Evolutionary conservation across 495 filamentous ascomycete genomes (phyloP), one percentile per base, ranked within the genome.

Genomic region (Aspergillus asperescens): DNA sequence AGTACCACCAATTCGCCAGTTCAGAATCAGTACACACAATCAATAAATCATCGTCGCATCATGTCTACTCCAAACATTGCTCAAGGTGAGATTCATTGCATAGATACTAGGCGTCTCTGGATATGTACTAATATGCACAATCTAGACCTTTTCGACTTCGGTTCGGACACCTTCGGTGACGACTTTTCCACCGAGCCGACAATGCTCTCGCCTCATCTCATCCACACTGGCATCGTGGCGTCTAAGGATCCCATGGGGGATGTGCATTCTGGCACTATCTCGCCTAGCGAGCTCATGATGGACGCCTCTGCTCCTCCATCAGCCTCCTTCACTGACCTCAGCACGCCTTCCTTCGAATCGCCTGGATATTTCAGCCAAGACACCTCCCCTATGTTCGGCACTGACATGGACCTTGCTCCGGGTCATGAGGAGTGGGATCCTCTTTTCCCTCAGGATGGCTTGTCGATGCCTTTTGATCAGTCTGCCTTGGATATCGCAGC

Each of bases 291-390:
- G 58, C 71, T 96, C 37, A 77, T 90, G 63, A 68, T 87, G 55
- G 86, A 89, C 54, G 73, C 77, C 15, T 93, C 90, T 48, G 83
- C 89, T 24, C 89, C 90, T 32, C 88, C 89, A 48, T 95, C 91
- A 0, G 76, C 85, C 34, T 82, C 89, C 12, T 86, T 90, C 63
- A 94, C 90, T 6, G 84, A 90, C 52, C 60, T 96, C 59, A 93
- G 90, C 48, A 94, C 91, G 47, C 91, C 87, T 19, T 81, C 85
- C 32, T 83, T 82, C 66, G 87, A 85, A 51, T 91, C 88, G 29
- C 89, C 89, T 16, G 81, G 63, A 67, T 77, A 57, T 58, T 76
- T 62, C 55, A 81, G 78, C 62, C 88, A 82, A 54, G 83, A 93
- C 52, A 80, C 85, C 1, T 95, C 91, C 44, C 91, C 91, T 16